Conservation (phyloP, 495 filamentous ascomycete species). For the Tuber calosporum region DNA sequence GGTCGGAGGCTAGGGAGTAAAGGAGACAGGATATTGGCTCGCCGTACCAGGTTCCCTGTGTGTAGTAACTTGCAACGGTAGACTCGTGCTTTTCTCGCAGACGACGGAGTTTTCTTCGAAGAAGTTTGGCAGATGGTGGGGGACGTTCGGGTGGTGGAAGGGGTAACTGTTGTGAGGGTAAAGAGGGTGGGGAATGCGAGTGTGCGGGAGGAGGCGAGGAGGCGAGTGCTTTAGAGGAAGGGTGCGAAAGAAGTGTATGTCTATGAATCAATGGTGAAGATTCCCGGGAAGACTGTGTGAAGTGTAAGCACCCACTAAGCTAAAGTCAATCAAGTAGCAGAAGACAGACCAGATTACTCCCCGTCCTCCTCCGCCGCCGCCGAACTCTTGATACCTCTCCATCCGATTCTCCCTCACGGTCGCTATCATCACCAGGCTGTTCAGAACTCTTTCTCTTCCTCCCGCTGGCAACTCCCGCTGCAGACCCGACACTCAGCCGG, state of each 20-base stretch:
- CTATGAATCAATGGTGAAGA: conserved; percentile 50
- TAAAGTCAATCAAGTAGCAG: not conserved
- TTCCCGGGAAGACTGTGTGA: conserved; percentile 51
- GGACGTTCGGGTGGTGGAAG: conserved; percentile 50
- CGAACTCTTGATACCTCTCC: conserved; percentile 56
- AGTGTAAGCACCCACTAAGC: conserved; percentile 60
- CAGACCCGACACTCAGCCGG: conserved; percentile 30
- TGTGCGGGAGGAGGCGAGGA: conserved; percentile 47
- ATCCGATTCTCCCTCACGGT: conserved; percentile 56
- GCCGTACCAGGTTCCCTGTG: conserved; percentile 78
- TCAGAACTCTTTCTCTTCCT: conserved; percentile 59
- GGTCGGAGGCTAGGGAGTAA: conserved; percentile 88
- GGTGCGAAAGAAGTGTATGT: conserved; percentile 52
- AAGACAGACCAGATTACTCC: conserved; percentile 30
- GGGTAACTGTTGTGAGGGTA: conserved; percentile 53
- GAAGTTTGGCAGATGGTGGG: conserved; percentile 41
- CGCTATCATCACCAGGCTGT: conserved; percentile 45
- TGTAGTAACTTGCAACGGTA: conserved; percentile 70
- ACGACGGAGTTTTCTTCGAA: conserved; percentile 65
- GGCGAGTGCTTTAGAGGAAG: conserved; percentile 53
- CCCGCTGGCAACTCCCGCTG: conserved; percentile 13
- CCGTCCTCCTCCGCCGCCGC: conserved; percentile 59
- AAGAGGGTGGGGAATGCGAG: conserved; percentile 50
- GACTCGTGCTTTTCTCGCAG: conserved; percentile 69
- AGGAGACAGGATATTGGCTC: conserved; percentile 90